These are phyloP conservation scores for Syzygium malaccense DNA, from an alignment of 441 rosid species.

Conservation along the genomic window DNA sequence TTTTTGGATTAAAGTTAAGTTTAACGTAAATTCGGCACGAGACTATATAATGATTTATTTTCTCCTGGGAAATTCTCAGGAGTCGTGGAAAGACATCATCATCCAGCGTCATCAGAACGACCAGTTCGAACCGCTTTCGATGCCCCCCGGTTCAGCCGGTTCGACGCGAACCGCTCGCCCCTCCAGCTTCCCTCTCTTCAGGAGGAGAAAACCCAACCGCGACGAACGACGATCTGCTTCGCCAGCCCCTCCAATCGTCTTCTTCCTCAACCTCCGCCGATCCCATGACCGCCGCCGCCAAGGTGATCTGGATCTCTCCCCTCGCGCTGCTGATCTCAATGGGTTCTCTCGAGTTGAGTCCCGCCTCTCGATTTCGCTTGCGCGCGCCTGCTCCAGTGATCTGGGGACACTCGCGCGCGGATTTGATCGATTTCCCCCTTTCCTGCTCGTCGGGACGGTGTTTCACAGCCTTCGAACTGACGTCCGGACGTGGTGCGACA, in stretches of 20 bases:
- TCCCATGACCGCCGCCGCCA: neutral
- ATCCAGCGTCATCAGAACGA: neutral
- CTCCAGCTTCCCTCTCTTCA: neutral
- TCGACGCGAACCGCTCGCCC: neutral
- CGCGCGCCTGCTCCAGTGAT: no score
- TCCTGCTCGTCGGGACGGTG: no score
- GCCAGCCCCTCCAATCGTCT: neutral
- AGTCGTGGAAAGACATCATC: neutral
- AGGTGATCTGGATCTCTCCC: neutral
- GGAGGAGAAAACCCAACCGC: neutral
- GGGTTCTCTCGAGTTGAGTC: neutral
- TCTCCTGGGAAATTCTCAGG: no score
- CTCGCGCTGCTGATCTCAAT: neutral
- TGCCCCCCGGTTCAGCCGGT: neutral
- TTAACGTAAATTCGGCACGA: neutral
- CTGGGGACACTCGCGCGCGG: no score
- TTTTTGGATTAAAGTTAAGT: neutral
- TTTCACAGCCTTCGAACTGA: neutral
- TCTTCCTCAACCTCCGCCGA: neutral
- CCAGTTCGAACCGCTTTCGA: neutral
- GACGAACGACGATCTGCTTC: neutral
- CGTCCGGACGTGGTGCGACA: neutral
- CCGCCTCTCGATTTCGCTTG: no score
- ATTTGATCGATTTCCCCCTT: no score
- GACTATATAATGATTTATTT: neutral